Conservation (phyloP, 2,329 filamentous ascomycete genomes). For the Neofusicoccum sp. region DNA sequence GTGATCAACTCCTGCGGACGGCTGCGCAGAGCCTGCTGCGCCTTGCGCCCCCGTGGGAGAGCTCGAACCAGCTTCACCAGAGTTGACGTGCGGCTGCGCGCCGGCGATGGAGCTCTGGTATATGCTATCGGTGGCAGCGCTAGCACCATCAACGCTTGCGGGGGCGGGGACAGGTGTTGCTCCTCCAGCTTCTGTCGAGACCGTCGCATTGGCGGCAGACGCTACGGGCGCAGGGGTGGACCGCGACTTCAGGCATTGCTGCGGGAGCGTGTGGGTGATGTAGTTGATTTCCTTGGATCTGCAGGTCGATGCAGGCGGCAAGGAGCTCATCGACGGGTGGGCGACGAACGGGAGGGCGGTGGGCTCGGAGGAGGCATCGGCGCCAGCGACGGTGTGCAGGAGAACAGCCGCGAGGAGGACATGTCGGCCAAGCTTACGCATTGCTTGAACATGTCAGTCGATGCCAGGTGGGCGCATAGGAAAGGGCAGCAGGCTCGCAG, state of each 20-base stretch:
- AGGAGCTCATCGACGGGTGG: conserved; percentile 15
- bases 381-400: conserved; percentile 26
- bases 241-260: conserved; percentile 69
- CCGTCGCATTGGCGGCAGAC: conserved; percentile 1
- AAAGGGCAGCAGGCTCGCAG: conserved; percentile 8
- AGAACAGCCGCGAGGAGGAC: conserved; percentile 20
- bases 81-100: background rate
- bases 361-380: conserved; percentile 14
- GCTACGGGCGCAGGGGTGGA: conserved; percentile 41
- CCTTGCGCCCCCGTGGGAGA: background rate
- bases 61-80: background rate
- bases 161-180: background rate
- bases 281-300: conserved; percentile 70
- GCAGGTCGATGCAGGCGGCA: conserved; percentile 36
- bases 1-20: conserved; percentile 9
- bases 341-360: conserved; percentile 18
- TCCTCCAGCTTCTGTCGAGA: background rate
- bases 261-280: conserved; percentile 73
- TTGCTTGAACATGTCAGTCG: conserved; percentile 20
- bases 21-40: conserved; percentile 7
- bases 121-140: conserved; percentile 15
- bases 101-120: conserved; percentile 16
- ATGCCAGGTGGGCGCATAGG: conserved; percentile 11
- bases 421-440: conserved; percentile 22
- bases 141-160: background rate